Evolutionary conservation across 768 basidiomycete species (phyloP).

Genomic region (Leccinellum albellum): DNA sequence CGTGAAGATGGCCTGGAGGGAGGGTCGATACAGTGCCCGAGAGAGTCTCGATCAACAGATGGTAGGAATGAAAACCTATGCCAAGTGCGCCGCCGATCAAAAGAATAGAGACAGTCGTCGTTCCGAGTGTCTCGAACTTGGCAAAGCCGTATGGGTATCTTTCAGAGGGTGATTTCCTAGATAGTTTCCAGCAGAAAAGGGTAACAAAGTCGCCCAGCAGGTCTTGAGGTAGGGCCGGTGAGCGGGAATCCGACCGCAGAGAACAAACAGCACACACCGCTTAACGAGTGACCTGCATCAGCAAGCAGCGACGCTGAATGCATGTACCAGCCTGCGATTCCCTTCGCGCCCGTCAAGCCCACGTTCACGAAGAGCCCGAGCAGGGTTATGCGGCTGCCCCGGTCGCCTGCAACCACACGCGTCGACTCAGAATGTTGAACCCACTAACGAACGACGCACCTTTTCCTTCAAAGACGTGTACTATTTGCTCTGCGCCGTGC

Average conservation of each 20-base stretch:
- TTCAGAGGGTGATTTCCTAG: constrained; percentile 73
- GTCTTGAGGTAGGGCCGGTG: constrained; percentile 40
- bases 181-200: constrained; percentile 82
- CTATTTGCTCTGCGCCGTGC: constrained; percentile 63
- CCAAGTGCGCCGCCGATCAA: constrained; percentile 81
- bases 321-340: constrained; percentile 82
- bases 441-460: constrained; percentile 39
- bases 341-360: constrained; percentile 78
- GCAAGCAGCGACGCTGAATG: constrained; percentile 90
- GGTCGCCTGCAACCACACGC: constrained; percentile 50
- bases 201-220: constrained; percentile 90
- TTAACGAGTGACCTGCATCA: constrained; percentile 89
- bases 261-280: constrained; percentile 54
- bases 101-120: constrained; percentile 83
- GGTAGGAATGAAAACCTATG: constrained; percentile 87
- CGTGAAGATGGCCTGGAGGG: constrained; percentile 60
- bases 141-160: constrained; percentile 85
- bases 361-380: constrained; percentile 83
- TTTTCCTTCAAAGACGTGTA: constrained; percentile 62
- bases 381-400: constrained; percentile 80
- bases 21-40: constrained; percentile 60
- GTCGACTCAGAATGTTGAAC: neutral
- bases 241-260: constrained; percentile 2
- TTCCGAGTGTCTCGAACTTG: constrained; percentile 95
- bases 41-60: constrained; percentile 74